Evolutionary conservation across 495 filamentous ascomycete genomes (phyloP).

Genomic region (Hyaloscypha finlandica): DNA sequence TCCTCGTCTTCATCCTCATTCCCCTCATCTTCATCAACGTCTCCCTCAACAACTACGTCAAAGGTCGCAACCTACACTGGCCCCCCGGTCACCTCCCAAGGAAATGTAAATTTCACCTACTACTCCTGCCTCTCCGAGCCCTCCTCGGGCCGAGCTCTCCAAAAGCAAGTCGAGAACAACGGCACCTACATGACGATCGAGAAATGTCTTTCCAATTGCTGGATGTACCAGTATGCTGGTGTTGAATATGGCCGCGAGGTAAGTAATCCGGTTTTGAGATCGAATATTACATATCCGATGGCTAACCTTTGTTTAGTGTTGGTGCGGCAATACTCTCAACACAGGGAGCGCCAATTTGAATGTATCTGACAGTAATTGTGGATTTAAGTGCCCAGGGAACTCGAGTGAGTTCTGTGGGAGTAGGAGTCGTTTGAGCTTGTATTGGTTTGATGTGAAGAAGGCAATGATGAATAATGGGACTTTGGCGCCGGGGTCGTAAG

Average conservation of each 20-base stretch:
- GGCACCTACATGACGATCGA: constrained; percentile 30
- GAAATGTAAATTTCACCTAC: constrained; percentile 36
- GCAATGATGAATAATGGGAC: constrained; percentile 3
- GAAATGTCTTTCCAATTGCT: constrained; percentile 33
- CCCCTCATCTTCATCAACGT: neutral
- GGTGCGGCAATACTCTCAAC: constrained; percentile 34
- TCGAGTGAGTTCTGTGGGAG: constrained; percentile 45
- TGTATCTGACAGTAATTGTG: constrained; percentile 14
- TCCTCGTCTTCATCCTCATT: neutral
- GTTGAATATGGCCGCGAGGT: constrained; percentile 38
- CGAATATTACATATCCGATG: constrained; percentile 29
- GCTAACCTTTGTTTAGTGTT: constrained; percentile 41
- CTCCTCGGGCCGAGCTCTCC: constrained; percentile 25
- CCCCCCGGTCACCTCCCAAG: constrained; percentile 18
- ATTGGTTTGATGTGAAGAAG: constrained; percentile 17
- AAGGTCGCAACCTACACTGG: constrained; percentile 4
- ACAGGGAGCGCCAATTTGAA: constrained; percentile 11
- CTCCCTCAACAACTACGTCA: constrained; percentile 1
- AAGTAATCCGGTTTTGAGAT: no score
- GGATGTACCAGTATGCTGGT: constrained; percentile 36
- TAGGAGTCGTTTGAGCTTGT: constrained; percentile 34
- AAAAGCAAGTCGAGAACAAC: constrained; percentile 28
- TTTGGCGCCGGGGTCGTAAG: neutral
- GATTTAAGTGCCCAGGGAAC: constrained; percentile 47
- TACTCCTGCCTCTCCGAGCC: constrained; percentile 34